Evolutionary conservation across 305 asterid species (phyloP).

Genomic region (Fraxinus latifolia): DNA sequence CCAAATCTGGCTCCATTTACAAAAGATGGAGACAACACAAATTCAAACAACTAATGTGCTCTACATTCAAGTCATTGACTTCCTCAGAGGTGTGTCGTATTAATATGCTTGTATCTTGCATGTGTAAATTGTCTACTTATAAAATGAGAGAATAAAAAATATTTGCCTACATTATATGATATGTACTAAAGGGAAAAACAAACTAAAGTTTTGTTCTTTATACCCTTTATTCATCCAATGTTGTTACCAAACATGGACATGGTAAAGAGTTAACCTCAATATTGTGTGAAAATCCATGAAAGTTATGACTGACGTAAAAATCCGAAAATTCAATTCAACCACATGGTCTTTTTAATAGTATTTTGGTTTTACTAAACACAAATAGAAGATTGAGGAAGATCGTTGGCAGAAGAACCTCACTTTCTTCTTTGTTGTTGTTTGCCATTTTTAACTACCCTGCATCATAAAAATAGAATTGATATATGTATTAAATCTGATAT

Average conservation of each 20-base stretch:
- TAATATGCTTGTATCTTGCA: too few relatives aligned
- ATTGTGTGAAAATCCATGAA: not conserved
- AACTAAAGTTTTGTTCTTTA: not conserved
- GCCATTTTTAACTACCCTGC: not conserved
- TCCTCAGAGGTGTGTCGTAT: too few relatives aligned
- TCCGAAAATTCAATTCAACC: not conserved
- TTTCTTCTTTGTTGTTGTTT: not conserved
- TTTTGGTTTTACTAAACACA: not conserved
- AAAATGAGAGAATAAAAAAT: too few relatives aligned
- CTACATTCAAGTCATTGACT: too few relatives aligned
- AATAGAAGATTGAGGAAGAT: not conserved
- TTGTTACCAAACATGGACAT: not conserved
- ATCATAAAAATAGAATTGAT: not conserved
- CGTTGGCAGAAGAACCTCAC: not conserved
- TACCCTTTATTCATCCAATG: not conserved
- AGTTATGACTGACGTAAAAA: not conserved
- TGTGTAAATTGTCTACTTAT: too few relatives aligned
- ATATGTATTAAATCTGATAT: not conserved
- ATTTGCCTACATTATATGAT: too few relatives aligned
- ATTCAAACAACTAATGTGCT: too few relatives aligned
- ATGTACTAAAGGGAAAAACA: not conserved
- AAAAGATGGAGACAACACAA: too few relatives aligned
- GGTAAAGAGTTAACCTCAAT: not conserved
- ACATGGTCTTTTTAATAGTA: not conserved
- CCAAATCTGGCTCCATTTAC: too few relatives aligned